phyloP scores from a whole-genome alignment of 2,329 filamentous ascomycete species.

The Xylariaceae sp. region DNA sequence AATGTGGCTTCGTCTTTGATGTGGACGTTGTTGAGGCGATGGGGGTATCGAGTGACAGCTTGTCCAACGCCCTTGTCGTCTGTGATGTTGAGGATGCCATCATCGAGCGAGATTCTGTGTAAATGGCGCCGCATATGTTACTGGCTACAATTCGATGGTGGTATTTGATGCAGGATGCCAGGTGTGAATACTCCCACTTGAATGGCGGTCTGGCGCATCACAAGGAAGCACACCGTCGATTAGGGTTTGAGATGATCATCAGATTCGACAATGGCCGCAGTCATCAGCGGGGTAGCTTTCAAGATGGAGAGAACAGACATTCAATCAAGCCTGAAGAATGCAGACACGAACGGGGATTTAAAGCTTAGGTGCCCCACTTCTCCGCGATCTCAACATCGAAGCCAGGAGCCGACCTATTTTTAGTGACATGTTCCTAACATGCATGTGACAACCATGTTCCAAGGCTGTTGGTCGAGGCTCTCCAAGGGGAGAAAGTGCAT shows the following conservation, averaged over 20 bases:
- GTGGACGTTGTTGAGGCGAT: conserved; percentile 3
- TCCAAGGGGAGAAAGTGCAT: too few species aligned
- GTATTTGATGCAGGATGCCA: too few species aligned
- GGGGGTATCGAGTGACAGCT: conserved; percentile 28
- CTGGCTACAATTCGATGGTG: too few species aligned
- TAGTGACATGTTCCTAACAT: background rate
- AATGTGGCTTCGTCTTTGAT: conserved; percentile 21
- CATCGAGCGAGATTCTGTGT: background rate
- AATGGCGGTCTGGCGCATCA: too few species aligned
- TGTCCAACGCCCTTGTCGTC: conserved; percentile 25
- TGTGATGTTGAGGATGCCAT: conserved; percentile 23
- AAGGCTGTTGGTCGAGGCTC: too few species aligned
- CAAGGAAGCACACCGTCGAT: background rate
- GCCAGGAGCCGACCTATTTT: too few species aligned
- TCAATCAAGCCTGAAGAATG: background rate
- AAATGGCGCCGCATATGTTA: too few species aligned
- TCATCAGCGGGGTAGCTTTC: background rate
- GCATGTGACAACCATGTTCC: background rate
- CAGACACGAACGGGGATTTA: background rate
- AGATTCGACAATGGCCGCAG: background rate
- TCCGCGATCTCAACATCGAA: conserved; percentile 3
- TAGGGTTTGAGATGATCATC: background rate
- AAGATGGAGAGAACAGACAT: background rate
- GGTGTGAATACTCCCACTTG: too few species aligned
- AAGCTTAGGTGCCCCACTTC: conserved; percentile 6